phyloP scores from a whole-genome alignment of 495 filamentous ascomycete species.

The Penicillium cosmopolitanum region DNA sequence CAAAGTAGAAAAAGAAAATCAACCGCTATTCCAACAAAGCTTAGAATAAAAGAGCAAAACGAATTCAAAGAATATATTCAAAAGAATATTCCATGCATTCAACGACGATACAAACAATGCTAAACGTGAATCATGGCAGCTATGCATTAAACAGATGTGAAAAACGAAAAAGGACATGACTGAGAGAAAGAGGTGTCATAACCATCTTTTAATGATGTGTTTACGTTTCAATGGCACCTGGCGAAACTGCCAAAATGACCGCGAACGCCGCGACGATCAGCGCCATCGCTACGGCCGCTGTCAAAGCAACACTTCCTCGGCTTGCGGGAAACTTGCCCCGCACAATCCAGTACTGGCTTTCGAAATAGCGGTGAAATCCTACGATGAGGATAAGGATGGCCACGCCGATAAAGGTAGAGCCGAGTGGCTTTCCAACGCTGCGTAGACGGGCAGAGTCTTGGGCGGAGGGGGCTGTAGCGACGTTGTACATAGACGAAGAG shows the following conservation, averaged over 20 bases:
- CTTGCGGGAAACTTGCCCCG: slow-evolving; percentile 93
- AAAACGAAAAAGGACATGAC: neutral
- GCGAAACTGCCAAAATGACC: slow-evolving; percentile 70
- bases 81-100: neutral
- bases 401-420: slow-evolving; percentile 88
- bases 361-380: slow-evolving; percentile 74
- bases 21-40: neutral
- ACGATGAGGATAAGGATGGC: slow-evolving; percentile 83
- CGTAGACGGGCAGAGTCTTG: slow-evolving; percentile 55
- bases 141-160: slow-evolving; percentile 1
- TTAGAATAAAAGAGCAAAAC: neutral
- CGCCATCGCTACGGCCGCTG: slow-evolving; percentile 68
- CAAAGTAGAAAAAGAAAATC: neutral
- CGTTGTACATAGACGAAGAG: slow-evolving; percentile 17
- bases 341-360: slow-evolving; percentile 82
- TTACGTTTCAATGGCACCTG: slow-evolving; percentile 51
- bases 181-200: neutral
- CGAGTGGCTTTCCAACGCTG: slow-evolving; percentile 88
- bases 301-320: slow-evolving; percentile 79
- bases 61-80: neutral
- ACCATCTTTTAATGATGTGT: neutral
- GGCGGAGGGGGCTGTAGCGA: slow-evolving; percentile 8
- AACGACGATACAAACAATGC: neutral
- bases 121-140: neutral
- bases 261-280: slow-evolving; percentile 73